A percentile compares a stretch with the other conserved stretches of the same genome.
Evolutionary conservation across 148 eudicot species (phyloP).

Genomic region (Selenicereus undatus): DNA sequence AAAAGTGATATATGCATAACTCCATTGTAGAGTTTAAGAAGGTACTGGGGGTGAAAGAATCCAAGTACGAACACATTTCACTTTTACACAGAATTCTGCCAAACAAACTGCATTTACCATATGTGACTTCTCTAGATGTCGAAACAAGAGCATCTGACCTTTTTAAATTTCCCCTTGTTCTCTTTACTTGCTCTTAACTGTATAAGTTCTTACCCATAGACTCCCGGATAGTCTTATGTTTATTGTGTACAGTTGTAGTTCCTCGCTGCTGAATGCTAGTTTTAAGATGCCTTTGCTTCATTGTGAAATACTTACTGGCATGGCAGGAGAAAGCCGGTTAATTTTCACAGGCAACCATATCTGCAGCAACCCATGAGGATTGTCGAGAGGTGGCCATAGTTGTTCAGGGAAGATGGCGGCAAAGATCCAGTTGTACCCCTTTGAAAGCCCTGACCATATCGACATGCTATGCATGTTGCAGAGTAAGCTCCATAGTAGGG

Average conservation of each 20-base stretch:
- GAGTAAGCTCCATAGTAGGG: neutral
- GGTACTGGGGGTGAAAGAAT: neutral
- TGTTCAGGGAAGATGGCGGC: conserved; percentile 9
- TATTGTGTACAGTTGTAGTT: no score
- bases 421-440: conserved; percentile 1
- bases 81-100: neutral
- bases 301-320: neutral
- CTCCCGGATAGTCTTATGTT: no score
- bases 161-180: neutral
- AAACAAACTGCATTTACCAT: neutral
- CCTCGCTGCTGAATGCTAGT: no score
- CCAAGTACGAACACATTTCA: neutral
- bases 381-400: conserved; percentile 5
- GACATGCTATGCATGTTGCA: neutral
- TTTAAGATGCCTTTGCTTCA: neutral
- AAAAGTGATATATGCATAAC: neutral
- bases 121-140: neutral
- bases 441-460: conserved; percentile 6
- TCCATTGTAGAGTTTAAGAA: neutral
- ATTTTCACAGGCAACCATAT: conserved; percentile 1
- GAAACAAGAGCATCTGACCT: neutral
- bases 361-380: neutral
- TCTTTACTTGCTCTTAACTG: neutral
- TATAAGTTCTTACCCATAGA: neutral
- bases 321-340: conserved; percentile 8